These are phyloP conservation scores for Fomitopsis schrenkii DNA, from an alignment of 1,284 basidiomycete genomes.

Conservation along the genomic window DNA sequence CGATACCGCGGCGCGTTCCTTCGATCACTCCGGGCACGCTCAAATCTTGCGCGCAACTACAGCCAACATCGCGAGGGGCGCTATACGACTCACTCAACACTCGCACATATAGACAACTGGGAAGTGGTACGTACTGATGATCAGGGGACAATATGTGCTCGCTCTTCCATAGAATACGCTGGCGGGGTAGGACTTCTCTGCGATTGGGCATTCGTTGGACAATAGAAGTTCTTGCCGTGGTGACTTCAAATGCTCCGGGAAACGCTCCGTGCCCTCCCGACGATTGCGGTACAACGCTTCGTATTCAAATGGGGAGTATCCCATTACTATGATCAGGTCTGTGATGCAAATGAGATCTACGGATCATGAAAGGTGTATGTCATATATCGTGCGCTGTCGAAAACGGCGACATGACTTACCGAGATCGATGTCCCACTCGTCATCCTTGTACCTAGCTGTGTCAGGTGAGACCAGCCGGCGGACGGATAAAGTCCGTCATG, in stretches of 20 bases:
- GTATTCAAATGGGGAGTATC: conserved; percentile 82
- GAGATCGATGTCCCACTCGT: conserved; percentile 64
- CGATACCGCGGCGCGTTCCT: conserved; percentile 73
- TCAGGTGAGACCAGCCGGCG: conserved; percentile 69
- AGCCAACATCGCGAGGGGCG: conserved; percentile 77
- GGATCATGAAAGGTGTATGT: neutral
- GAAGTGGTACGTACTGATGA: conserved; percentile 60
- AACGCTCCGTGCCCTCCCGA: conserved; percentile 72
- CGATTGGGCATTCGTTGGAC: conserved; percentile 85
- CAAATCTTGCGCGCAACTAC: conserved; percentile 77
- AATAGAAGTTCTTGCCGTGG: conserved; percentile 78
- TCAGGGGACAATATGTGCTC: conserved; percentile 85
- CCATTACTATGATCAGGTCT: conserved; percentile 80
- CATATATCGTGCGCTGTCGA: too few relatives aligned
- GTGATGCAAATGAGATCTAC: conserved; percentile 81
- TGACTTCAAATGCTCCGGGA: conserved; percentile 55
- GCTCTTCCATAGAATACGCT: conserved; percentile 65
- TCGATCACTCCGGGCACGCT: conserved; percentile 69
- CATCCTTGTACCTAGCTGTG: conserved; percentile 78
- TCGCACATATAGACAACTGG: neutral
- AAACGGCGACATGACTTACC: conserved; percentile 29
- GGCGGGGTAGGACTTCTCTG: conserved; percentile 66
- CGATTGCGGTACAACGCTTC: conserved; percentile 82
- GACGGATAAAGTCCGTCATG: conserved; percentile 53
- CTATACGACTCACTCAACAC: conserved; percentile 29